Evolutionary conservation across 2,329 filamentous ascomycete genomes (phyloP), one percentile per base, ranked within the genome.

Genomic region (Talaromyces amestolkiae): DNA sequence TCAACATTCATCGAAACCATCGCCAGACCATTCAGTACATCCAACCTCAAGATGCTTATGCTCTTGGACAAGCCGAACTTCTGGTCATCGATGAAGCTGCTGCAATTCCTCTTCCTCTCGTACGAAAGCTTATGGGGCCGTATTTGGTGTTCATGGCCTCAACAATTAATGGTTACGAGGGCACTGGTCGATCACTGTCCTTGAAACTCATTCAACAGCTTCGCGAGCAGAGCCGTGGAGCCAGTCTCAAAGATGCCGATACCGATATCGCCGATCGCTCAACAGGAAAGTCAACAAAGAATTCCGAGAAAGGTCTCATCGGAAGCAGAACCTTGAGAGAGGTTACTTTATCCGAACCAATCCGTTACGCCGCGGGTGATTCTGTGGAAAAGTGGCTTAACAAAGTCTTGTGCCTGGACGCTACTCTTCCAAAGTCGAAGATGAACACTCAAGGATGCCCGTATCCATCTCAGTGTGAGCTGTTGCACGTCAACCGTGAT

Each of bases 61-160:
- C 96, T 22, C 83, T 99, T 2, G 95, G 95, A 31, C 95, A 99
- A 77, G 95, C 95, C 3, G 95, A 99, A 77, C 81, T 99, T 45
- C 82, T 99, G 11, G 94, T 99, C 9, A 98, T 99, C 69, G 95
- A 99, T 78, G 95, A 99, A 79, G 95, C 95, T 17, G 95, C 95
- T 13, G 96, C 96, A 1, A 99, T 99, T 68, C 95, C 96, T 13
- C 80, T 99, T 11, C 95, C 95, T 0, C 82, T 98, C 2, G 95
- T 99, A 8, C 86, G 90, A 71, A 97, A 97, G 79, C 84, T 99
- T 47, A 93, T 99, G 87, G 95, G 95, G 0, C 94, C 94, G 15
- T 99, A 99, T 78, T 83, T 99, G 43, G 93, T 98, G 9, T 99
- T 99, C 79, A 98, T 99, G 95, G 93, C 96, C 0, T 99, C 95